Percentiles rank a stretch among this genome's conserved stretches.
phyloP scores from a whole-genome alignment of 208 protist species.

The Crithidia fasciculata region DNA sequence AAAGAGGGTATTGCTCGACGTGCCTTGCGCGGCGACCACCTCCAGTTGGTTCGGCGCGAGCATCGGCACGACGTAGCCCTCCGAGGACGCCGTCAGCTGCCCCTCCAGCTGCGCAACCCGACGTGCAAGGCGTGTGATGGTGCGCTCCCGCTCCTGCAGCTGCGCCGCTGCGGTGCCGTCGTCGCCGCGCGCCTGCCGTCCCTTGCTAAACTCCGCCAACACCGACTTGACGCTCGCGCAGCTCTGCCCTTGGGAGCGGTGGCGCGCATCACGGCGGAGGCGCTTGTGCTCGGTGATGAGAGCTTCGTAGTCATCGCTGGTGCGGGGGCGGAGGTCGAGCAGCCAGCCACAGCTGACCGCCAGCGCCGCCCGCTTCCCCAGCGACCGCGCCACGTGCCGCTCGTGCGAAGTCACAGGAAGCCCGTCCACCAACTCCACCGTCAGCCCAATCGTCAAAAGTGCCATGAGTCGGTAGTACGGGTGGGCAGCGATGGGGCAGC shows the following conservation, averaged over 20 bases:
- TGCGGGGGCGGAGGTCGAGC: conserved; percentile 50
- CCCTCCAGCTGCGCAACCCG: conserved; percentile 29
- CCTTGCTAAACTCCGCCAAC: conserved; percentile 1
- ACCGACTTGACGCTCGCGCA: conserved; percentile 3
- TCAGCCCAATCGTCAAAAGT: conserved; percentile 68
- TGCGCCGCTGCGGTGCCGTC: conserved; percentile 11
- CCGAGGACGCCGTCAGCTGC: conserved; percentile 5
- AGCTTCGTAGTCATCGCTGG: conserved; percentile 46
- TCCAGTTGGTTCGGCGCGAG: conserved; percentile 12
- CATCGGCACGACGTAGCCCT: conserved; percentile 12
- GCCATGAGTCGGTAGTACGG: conserved; percentile 84
- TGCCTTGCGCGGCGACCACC: not conserved
- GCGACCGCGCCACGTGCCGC: conserved; percentile 39
- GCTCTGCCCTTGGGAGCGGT: not conserved
- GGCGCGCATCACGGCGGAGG: conserved; percentile 16
- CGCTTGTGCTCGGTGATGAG: conserved; percentile 55
- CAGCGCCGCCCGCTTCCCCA: conserved; percentile 56
- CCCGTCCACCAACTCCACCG: conserved; percentile 65
- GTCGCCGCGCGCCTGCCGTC: not conserved
- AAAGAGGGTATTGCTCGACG: conserved; percentile 12
- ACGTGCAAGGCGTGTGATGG: conserved; percentile 31
- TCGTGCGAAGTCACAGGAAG: conserved; percentile 56
- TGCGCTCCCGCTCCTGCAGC: conserved; percentile 19
- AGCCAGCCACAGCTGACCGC: conserved; percentile 85
- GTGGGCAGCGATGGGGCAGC: conserved; percentile 70